Evolutionary conservation across 1,139 yeast species (phyloP).

Genomic region (Diutina neorugosa): DNA sequence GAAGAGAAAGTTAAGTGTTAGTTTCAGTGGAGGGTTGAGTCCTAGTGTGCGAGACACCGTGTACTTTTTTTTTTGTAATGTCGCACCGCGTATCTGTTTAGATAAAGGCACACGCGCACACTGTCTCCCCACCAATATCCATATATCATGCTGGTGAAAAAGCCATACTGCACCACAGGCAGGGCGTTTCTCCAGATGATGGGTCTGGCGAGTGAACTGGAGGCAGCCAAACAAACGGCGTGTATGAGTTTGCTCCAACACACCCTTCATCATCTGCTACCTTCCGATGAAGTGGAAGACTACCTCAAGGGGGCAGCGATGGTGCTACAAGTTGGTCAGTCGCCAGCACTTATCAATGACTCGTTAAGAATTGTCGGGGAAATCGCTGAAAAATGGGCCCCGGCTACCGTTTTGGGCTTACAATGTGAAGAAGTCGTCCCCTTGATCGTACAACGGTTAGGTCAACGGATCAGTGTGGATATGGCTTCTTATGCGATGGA

Average conservation of each 20-base stretch:
- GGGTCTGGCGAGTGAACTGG: not conserved
- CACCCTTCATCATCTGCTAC: not conserved
- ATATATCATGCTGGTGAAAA: not conserved
- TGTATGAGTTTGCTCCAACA: not conserved
- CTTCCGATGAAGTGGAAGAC: not conserved
- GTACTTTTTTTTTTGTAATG: too few relatives aligned
- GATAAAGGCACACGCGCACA: not conserved
- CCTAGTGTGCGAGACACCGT: too few relatives aligned
- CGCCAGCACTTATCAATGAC: not conserved
- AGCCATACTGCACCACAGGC: not conserved
- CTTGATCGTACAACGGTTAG: not conserved
- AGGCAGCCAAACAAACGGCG: not conserved
- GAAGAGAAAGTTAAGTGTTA: too few relatives aligned
- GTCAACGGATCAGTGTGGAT: not conserved
- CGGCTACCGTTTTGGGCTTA: not conserved
- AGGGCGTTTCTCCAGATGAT: not conserved
- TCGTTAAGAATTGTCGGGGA: not conserved
- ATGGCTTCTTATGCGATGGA: not conserved
- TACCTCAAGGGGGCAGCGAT: not conserved
- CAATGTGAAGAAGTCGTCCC: not conserved
- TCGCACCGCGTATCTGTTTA: too few relatives aligned
- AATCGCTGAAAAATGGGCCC: not conserved
- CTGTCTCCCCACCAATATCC: not conserved
- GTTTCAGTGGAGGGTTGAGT: too few relatives aligned
- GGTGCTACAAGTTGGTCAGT: not conserved